These are phyloP conservation scores for Torulaspora maleeae DNA, from an alignment of 805 yeast species.

Conservation along the genomic window DNA sequence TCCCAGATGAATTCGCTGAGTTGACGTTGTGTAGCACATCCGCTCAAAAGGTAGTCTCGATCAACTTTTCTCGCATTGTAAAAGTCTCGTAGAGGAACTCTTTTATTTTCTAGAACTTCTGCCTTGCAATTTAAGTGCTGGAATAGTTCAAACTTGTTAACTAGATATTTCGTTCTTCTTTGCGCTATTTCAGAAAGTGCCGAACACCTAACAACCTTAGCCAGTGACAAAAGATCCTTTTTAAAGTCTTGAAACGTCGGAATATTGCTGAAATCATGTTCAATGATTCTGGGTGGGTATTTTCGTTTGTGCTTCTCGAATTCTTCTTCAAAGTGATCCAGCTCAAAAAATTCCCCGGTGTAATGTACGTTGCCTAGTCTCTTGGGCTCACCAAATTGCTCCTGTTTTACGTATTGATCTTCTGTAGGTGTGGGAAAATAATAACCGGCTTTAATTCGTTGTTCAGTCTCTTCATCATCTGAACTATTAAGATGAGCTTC, in stretches of 20 bases:
- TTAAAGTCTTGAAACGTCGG: slow-evolving; percentile 34
- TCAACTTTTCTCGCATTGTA: slow-evolving; percentile 96
- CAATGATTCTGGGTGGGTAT: neutral
- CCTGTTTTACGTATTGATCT: slow-evolving; percentile 7
- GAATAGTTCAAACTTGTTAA: slow-evolving; percentile 37
- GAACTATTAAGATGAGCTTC: slow-evolving; percentile 4
- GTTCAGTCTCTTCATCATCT: slow-evolving; percentile 8
- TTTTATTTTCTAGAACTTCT: slow-evolving; percentile 36
- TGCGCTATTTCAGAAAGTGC: slow-evolving; percentile 21
- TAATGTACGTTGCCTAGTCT: slow-evolving; percentile 25
- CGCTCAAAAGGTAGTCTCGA: slow-evolving; percentile 27
- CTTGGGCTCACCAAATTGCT: slow-evolving; percentile 3
- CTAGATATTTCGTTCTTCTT: slow-evolving; percentile 32
- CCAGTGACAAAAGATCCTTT: slow-evolving; percentile 29
- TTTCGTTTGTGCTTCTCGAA: slow-evolving; percentile 7
- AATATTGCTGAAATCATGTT: slow-evolving; percentile 6
- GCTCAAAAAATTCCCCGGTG: slow-evolving; percentile 37
- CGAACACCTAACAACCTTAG: slow-evolving; percentile 20
- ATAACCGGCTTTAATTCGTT: slow-evolving; percentile 9
- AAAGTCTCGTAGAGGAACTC: slow-evolving; percentile 52
- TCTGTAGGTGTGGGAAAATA: slow-evolving; percentile 13
- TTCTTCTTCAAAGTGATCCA: slow-evolving; percentile 28
- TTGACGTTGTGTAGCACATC: slow-evolving; percentile 30
- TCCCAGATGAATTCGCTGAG: slow-evolving; percentile 38
- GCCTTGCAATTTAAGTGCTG: slow-evolving; percentile 34